Evolutionary conservation across 805 yeast genomes (phyloP).

Genomic region (Wickerhamomyces strasburgensis): DNA sequence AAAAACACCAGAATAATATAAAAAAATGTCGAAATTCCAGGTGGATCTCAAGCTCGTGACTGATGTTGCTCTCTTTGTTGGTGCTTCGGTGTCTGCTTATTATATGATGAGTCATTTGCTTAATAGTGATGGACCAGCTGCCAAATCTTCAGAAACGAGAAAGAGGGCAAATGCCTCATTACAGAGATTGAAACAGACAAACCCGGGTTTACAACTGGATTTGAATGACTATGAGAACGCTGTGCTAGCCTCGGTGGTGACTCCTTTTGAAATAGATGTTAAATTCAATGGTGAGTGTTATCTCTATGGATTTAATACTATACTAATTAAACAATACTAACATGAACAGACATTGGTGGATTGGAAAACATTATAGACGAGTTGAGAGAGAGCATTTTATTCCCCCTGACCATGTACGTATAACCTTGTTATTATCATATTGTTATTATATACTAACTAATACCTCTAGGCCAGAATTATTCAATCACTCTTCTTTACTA

Average conservation of each 20-base stretch:
- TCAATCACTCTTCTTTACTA: slow-evolving; percentile 64
- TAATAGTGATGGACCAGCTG: slow-evolving; percentile 39
- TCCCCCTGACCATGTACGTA: slow-evolving; percentile 67
- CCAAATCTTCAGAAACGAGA: slow-evolving; percentile 53
- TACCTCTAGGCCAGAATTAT: slow-evolving; percentile 63
- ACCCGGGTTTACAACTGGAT: slow-evolving; percentile 53
- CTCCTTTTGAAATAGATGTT: slow-evolving; percentile 77
- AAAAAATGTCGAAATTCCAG: slow-evolving; percentile 18
- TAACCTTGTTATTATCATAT: slow-evolving; percentile 6
- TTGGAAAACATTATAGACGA: slow-evolving; percentile 78
- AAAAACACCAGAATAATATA: background rate
- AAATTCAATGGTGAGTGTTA: slow-evolving; percentile 43
- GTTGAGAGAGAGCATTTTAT: slow-evolving; percentile 78
- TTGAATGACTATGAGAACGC: slow-evolving; percentile 72
- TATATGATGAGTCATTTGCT: slow-evolving; percentile 47
- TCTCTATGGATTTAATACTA: background rate
- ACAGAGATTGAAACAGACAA: slow-evolving; percentile 49
- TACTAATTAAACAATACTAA: too few relatives aligned
- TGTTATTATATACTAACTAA: slow-evolving; percentile 1
- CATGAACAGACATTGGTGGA: slow-evolving; percentile 74
- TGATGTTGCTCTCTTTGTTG: slow-evolving; percentile 45
- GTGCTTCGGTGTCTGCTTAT: slow-evolving; percentile 69
- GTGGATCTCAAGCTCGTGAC: slow-evolving; percentile 36
- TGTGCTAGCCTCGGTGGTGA: slow-evolving; percentile 72
- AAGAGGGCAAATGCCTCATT: slow-evolving; percentile 54